phyloP scores from a whole-genome alignment of 257 asterid genomes.

The Henckelia pumila region DNA sequence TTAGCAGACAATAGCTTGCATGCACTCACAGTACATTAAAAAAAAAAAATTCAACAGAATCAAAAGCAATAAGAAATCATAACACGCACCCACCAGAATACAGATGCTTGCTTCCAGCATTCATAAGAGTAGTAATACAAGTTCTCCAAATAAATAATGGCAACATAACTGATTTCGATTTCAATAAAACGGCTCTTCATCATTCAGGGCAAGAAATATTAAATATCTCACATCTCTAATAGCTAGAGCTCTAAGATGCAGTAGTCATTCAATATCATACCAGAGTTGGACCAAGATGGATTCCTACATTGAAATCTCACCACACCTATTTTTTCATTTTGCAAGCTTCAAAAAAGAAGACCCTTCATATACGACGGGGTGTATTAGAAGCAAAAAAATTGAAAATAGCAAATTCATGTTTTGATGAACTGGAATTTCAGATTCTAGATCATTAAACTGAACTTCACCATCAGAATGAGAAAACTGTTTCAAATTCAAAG shows the following conservation, averaged over 20 bases:
- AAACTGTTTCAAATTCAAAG: not conserved
- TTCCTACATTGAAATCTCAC: not conserved
- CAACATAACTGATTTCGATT: not conserved
- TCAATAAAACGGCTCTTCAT: not conserved
- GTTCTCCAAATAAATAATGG: not conserved
- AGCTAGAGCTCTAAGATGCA: not conserved
- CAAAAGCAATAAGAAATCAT: conserved; percentile 6
- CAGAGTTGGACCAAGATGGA: not conserved
- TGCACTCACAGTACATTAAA: conserved; percentile 21
- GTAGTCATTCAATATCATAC: not conserved
- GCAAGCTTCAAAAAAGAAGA: not conserved
- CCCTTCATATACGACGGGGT: not conserved
- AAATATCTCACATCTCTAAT: not conserved
- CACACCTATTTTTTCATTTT: not conserved
- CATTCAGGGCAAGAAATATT: not conserved
- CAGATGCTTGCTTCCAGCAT: not conserved
- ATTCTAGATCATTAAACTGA: conserved; percentile 1
- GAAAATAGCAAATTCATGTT: not conserved
- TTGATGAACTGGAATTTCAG: too few species aligned
- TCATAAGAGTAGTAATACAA: not conserved
- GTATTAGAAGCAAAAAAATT: not conserved
- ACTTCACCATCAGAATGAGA: conserved; percentile 9
- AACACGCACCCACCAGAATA: conserved; percentile 7
- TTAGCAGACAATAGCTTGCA: conserved; percentile 14
- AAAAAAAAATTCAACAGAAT: conserved; percentile 19